phyloP scores from a whole-genome alignment of 2,329 filamentous ascomycete species.

The Phoma sp. region DNA sequence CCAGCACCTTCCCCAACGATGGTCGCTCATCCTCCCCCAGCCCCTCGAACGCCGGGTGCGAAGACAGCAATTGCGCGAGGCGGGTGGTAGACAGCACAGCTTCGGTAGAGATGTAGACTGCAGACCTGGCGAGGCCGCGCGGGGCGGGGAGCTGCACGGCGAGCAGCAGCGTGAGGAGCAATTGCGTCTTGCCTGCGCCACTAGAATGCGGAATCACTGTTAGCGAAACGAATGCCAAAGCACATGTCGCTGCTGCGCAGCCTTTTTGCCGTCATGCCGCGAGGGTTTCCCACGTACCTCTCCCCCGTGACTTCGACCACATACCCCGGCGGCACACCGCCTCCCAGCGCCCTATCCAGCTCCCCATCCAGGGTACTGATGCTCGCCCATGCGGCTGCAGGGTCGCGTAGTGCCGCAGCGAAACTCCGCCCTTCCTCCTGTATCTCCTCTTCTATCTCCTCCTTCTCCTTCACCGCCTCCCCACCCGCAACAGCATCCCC shows the following conservation, averaged over 20 bases:
- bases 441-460: no score
- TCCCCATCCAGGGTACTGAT: conserved; percentile 82
- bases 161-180: conserved; percentile 83
- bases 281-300: conserved; percentile 56
- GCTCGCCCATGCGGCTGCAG: conserved; percentile 54
- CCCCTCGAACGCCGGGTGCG: conserved; percentile 64
- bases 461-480: no score
- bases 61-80: conserved; percentile 76
- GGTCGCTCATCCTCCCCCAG: conserved; percentile 52
- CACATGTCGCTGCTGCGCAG: no score
- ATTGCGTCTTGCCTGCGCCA: conserved; percentile 93
- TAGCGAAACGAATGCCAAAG: no score
- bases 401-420: conserved; percentile 19
- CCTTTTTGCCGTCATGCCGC: no score
- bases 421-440: conserved; percentile 5
- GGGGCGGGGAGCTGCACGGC: conserved; percentile 81
- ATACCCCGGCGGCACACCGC: conserved; percentile 80
- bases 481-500: conserved; percentile 25
- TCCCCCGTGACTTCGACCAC: conserved; percentile 92
- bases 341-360: conserved; percentile 74
- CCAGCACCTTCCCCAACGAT: conserved; percentile 77
- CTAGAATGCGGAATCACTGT: conserved; percentile 46
- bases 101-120: conserved; percentile 94
- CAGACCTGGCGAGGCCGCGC: conserved; percentile 71
- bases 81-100: conserved; percentile 81